These are phyloP conservation scores for Geosiphon pyriformis DNA, from an alignment of 192 early-diverging fungal genomes.

Conservation along the genomic window DNA sequence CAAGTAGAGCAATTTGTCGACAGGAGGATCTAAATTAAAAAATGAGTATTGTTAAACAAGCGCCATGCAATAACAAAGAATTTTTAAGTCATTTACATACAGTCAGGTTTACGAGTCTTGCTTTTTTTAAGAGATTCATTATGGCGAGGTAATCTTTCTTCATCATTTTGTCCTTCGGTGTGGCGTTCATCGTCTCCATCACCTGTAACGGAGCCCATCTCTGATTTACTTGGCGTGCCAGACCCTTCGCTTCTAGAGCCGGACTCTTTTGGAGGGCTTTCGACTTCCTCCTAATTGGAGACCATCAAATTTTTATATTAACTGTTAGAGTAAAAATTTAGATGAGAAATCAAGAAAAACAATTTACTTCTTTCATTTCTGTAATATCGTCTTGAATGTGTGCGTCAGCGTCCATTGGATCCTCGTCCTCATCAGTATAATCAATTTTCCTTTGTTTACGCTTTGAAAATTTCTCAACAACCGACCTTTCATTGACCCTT, in stretches of 20 bases:
- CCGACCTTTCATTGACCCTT: neutral
- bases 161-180: neutral
- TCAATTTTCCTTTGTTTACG: slow-evolving; percentile 18
- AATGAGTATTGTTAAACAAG: too few species aligned
- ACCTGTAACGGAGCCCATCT: neutral
- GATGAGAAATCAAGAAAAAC: too few species aligned
- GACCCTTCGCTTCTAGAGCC: neutral
- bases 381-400: neutral
- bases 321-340: too few species aligned
- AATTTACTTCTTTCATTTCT: too few species aligned
- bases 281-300: too few species aligned
- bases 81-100: neutral
- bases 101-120: neutral
- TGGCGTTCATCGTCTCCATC: neutral
- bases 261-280: neutral
- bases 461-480: slow-evolving; percentile 3
- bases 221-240: neutral
- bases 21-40: slow-evolving; percentile 24
- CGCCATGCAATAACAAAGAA: too few species aligned
- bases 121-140: neutral
- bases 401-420: slow-evolving; percentile 14
- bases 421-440: slow-evolving; percentile 17
- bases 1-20: slow-evolving; percentile 30
- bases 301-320: too few species aligned
- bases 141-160: neutral